Base-by-base conservation (phyloP, 2,329 filamentous ascomycete genomes). In the Furcasterigmium sp. region DNA sequence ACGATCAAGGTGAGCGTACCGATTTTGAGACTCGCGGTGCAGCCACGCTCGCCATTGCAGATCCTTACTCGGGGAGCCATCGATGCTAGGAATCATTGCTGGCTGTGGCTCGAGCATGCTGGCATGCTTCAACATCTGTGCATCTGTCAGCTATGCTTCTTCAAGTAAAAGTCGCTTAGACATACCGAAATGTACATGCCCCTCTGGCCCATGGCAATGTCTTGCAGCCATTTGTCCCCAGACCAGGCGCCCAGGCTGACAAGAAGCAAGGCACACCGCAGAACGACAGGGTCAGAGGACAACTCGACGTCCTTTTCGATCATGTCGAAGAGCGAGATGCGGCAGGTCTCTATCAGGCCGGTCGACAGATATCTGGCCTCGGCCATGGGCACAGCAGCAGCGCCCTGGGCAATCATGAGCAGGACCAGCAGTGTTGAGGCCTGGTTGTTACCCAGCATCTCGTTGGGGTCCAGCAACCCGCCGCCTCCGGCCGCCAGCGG, bases 171-270 rank as follows among this genome's bases (percentile, higher is more conserved):
- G 36, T 15, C 10, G 18, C 29, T 26, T 7, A n/a, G 19, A 58
- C 72, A 66, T 53, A 77, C 73, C 46, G 82, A 75, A 46, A 85
- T 73, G 58, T 87, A 87, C 80, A 86, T 86, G 45, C 80, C 80
- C 38, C 82, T 73, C 59, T 86, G 84, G 23, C 83, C 82, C 80
- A 86, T 85, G 34, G 82, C 78, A 50, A 86, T 85, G 54, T 87
- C 82, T 82, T 86, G 87, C 51, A 85, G 79, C 82, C 83, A 86
- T 62, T 86, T 86, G 59, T 87, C 83, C 37, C 84, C 84, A 56
- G 82, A 84, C 84, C 84, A 87, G 2, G 80, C 80, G 8, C 82
- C 83, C 20, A 85, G 72, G 2, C 82, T 73, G 2, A 78, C 84
- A 57, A 85, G 85, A 3, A 87, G 72, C 11, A 87, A 65, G 1